These are phyloP conservation scores for Micromonas commoda DNA, from an alignment of 139 green algal genomes.

Conservation along the genomic window DNA sequence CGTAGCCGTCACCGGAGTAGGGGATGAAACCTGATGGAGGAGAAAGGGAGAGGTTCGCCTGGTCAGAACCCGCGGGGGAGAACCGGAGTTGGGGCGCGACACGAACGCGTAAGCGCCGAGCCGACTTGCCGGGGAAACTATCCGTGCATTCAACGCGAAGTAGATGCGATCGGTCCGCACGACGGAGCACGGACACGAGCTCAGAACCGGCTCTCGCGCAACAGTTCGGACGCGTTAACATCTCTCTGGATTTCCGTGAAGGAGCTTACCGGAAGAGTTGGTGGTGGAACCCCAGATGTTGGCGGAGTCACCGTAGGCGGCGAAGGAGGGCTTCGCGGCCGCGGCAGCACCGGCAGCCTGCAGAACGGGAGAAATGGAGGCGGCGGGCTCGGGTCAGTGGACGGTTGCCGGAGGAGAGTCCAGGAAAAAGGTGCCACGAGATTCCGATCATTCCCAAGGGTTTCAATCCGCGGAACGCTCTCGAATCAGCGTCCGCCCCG, in stretches of 20 bases:
- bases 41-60: neutral
- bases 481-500: neutral
- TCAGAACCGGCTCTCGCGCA: neutral
- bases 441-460: neutral
- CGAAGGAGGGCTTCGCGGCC: conserved; percentile 32
- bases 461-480: neutral
- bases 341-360: conserved; percentile 1
- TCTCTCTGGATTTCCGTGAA: neutral
- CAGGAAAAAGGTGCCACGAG: neutral
- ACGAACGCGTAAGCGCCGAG: no score
- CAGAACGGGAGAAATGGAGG: neutral
- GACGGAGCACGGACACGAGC: no score
- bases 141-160: no score
- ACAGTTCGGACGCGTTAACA: neutral
- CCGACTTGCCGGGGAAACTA: no score
- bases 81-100: no score
- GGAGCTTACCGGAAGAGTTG: conserved; percentile 36
- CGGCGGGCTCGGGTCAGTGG: no score
- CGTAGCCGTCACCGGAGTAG: conserved; percentile 88
- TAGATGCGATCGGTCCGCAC: no score
- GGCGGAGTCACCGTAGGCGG: conserved; percentile 79
- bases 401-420: neutral
- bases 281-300: conserved; percentile 71
- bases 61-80: no score
- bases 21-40: conserved; percentile 65